Conservation (phyloP, 495 filamentous ascomycete genomes). For the Xylaria curta region DNA sequence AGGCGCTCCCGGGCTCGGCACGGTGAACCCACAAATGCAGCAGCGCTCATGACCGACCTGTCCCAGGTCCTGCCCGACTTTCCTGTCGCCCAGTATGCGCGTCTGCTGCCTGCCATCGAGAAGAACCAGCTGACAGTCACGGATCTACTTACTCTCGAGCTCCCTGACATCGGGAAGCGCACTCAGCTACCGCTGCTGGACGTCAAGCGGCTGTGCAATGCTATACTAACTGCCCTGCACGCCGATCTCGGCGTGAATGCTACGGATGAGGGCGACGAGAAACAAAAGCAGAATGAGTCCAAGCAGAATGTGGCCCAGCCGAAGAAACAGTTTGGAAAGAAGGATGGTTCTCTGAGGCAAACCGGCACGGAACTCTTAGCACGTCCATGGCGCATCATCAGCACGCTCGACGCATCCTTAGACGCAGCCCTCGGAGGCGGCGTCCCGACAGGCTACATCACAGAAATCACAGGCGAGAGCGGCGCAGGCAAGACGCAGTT, state of each 20-base stretch:
- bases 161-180: conserved; percentile 82
- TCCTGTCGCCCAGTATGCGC: conserved; percentile 67
- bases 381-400: conserved; percentile 66
- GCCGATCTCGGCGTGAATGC: conserved; percentile 60
- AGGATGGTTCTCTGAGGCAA: conserved; percentile 33
- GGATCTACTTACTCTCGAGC: conserved; percentile 86
- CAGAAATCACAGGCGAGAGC: conserved; percentile 92
- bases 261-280: conserved; percentile 9
- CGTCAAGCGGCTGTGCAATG: conserved; percentile 69
- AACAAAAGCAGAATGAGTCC: conserved; percentile 24
- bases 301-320: conserved; percentile 14
- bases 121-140: conserved; percentile 73
- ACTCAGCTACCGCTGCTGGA: conserved; percentile 82
- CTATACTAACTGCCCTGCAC: conserved; percentile 71
- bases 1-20: conserved; percentile 2
- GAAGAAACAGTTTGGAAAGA: not conserved
- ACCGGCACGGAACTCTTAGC: conserved; percentile 48
- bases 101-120: conserved; percentile 82
- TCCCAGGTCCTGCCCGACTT: conserved; percentile 81
- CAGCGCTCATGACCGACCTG: conserved; percentile 81
- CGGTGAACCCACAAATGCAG: conserved; percentile 19
- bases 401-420: conserved; percentile 75
- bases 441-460: conserved; percentile 81
- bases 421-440: conserved; percentile 83
- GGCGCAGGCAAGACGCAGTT: conserved; percentile 97